Base-by-base conservation (phyloP, 257 asterid species). In the Scutellaria barbata region DNA sequence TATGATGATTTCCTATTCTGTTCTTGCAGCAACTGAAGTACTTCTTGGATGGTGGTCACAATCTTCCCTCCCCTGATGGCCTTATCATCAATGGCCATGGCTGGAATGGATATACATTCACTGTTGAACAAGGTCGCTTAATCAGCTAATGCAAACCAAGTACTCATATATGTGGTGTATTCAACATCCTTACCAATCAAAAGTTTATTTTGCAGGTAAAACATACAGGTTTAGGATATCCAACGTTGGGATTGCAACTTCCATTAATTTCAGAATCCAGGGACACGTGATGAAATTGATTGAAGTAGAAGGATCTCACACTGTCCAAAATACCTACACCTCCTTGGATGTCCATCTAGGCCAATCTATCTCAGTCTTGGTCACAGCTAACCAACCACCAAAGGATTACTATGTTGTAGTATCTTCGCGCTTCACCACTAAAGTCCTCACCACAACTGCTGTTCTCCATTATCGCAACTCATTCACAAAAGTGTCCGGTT, bases 241-340 rank as follows among this genome's bases (percentile, higher is more conserved):
- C 5, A 95, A 95, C 71, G 98, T 95, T 8, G 99, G 99, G 57
- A 68, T 74, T 7, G 75, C 89, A 1, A 88, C 97, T 43, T 87
- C 98, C 45, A 73, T 95, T 25, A 95, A 95, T 69, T 88, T 92
- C 80, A 84, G 97, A 81, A 89, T 95, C 79, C 88, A 95, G 73
- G 99, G 96, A 12, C 98, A 95, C 81, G 25, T 46, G 10, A 82
- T 95, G 99, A 88, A 87, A 66, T 92, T 92, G 40, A 82, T 92
- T n/a, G 98, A 95, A 85, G 97, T 83, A 3, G 99, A 95, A 83
- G 99, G 99, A 65, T 95, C 99, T 25, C 99, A 95, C 76, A 92
- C 99, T 2, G 73, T 89, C 25, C 99, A 95, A 76, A 92, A 81
- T 65, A 61, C 56, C 14, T 95, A 89, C 81, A 40, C 90, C 45